Base-by-base conservation (phyloP, 768 basidiomycete genomes). In the Mycena venus region DNA sequence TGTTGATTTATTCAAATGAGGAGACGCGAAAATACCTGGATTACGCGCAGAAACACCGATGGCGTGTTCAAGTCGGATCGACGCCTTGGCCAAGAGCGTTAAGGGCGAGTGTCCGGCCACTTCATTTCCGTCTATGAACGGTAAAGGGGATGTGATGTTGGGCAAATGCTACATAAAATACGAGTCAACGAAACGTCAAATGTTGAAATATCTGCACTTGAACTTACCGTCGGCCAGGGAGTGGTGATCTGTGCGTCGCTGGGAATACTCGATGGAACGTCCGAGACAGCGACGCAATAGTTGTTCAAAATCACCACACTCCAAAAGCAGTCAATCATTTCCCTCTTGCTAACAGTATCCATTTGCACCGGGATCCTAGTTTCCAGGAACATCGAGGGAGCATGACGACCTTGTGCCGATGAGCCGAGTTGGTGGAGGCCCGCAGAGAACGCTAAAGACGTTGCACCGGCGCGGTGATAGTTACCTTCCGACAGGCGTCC, bases 281-380 rank as follows among this genome's bases (percentile, higher is more conserved):
- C 74, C 14, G 65, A 71, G 11, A 25, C 66, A 0, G 69, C 74
- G 25, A 75, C 70, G 60, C 65, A 75, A 38, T 61, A 66, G 29
- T 72, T 70, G 19, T 75, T 72, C 31, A 75, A 38, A 5, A 72
- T 19, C 11, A 75, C 74, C 15, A 72, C 60, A 23, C 58, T 64
- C 74, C 74, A 75, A n/a, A 71, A 75, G 10, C 59, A 69, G 15
- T 56, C 42, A 15, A 64, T 19, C 31, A 51, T 6, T 60, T 70
- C 66, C n/a, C 7, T 47, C 14, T 27, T n/a, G 17, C 60, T 53
- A 5, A 3, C 19, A 2, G 25, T 9, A 47, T 51, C 63, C 2
- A 25, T 11, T 11, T 55, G 32, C 9, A 31, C 7, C 0, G 44
- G 25, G 1, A 44, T 15, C 12, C 7, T 15, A 2, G 32, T 12